phyloP scores from a whole-genome alignment of 768 basidiomycete genomes.

The Rhizopogon salebrosus region DNA sequence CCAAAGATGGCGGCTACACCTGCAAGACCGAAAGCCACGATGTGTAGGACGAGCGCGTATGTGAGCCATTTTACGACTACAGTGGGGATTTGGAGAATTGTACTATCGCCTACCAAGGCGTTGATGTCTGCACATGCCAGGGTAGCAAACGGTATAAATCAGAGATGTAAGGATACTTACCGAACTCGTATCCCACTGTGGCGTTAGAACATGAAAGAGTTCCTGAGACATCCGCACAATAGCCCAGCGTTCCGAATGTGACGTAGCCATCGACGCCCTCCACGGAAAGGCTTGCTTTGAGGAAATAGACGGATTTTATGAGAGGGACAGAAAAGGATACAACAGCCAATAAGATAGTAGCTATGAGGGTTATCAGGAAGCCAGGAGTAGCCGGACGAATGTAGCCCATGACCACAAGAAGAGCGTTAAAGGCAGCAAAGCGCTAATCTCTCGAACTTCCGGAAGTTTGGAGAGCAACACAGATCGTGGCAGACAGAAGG shows the following conservation, averaged over 20 bases:
- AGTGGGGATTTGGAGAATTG: conserved; percentile 67
- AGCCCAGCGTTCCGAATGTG: conserved; percentile 87
- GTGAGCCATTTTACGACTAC: conserved; percentile 94
- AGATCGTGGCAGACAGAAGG: background rate
- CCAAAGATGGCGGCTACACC: conserved; percentile 75
- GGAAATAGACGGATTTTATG: conserved; percentile 86
- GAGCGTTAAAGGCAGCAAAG: background rate
- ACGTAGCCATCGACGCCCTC: conserved; percentile 52
- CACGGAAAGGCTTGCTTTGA: conserved; percentile 61
- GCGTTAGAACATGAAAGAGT: conserved; percentile 73
- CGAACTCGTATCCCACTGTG: conserved; percentile 80
- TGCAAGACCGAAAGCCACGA: conserved; percentile 76
- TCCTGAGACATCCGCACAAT: conserved; percentile 59
- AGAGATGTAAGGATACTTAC: conserved; percentile 41
- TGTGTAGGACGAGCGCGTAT: conserved; percentile 86
- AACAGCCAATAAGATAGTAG: conserved; percentile 73
- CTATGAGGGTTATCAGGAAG: conserved; percentile 75
- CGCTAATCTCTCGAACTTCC: background rate
- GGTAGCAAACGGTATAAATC: background rate
- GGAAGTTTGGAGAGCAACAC: background rate
- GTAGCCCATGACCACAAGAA: conserved; percentile 41
- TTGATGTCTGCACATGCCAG: conserved; percentile 62
- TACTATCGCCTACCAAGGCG: conserved; percentile 63
- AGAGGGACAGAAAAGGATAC: conserved; percentile 90
- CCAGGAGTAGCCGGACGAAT: conserved; percentile 89